Base-by-base conservation (phyloP, 1,284 basidiomycete genomes). In the Microbotryomycetes sp. region DNA sequence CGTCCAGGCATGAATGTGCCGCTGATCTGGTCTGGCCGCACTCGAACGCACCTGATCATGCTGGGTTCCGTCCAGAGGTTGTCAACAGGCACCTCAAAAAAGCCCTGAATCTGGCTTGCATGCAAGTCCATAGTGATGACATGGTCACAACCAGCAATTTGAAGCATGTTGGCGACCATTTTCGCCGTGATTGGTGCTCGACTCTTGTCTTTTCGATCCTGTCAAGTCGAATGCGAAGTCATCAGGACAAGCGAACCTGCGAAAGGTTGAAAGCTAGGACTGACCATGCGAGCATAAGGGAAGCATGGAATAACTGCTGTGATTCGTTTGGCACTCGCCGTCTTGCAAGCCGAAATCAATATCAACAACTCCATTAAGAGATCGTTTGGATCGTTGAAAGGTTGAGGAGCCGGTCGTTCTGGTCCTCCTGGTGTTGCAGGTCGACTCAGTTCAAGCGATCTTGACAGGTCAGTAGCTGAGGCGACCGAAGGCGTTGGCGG, bases 101-200 rank as follows among this genome's bases (percentile, higher is more conserved):
- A 98, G 14, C 94, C 94, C 76, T 98, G 94, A 68, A 98, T 97
- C 80, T 98, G 94, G 70, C 88, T 92, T 14, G 94, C 96, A 76
- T 98, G 94, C 47, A 98, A 81, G 76, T 98, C 94, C 86, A 98
- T 93, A 23, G 94, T 98, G 74, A 98, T 98, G 73, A 98, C 89
- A 75, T 98, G 94, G 80, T 98, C 93, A 70, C 91, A 93, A 30
- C 94, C 94, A 16, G 96, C 94, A 28, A 96, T 89, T 47, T 86
- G 89, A 62, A 98, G 82, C 85, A 98, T 93, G 78, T 97, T 98
- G 51, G 94, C 94, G 36, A 93, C 91, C 60, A 98, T 84, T 81
- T 98, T 98, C 61, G 96, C 93, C 1, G 96, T 97, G 77, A 98
- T 97, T 28, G 96, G 94, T 2, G 93, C 92, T 36, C 94, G 84